These are phyloP conservation scores for Ambrosia trifida DNA, from an alignment of 129 eudicot species.

Conservation along the genomic window DNA sequence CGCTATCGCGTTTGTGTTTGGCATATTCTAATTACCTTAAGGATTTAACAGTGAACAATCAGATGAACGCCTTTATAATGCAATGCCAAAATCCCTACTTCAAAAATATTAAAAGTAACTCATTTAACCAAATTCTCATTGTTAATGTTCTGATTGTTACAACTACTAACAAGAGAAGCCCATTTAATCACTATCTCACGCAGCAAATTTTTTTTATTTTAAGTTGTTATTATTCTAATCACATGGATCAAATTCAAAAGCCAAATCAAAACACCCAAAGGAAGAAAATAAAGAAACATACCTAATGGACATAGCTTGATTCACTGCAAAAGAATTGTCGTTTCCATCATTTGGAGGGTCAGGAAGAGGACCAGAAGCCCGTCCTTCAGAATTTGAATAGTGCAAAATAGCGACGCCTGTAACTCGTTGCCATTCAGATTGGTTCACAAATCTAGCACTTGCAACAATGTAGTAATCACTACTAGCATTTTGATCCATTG, in stretches of 20 bases:
- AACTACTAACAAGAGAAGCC: neutral
- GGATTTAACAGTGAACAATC: neutral
- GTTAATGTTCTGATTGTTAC: neutral
- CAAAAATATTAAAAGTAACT: too few species aligned
- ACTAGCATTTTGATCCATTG: conserved; percentile 98
- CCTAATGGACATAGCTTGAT: conserved; percentile 94
- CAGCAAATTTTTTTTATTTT: neutral
- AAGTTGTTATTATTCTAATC: neutral
- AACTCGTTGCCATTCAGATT: conserved; percentile 79
- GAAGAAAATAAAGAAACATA: conserved; percentile 23
- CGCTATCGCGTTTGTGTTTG: neutral
- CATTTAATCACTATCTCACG: neutral
- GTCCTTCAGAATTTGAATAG: conserved; percentile 81
- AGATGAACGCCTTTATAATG: neutral
- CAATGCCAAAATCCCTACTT: neutral
- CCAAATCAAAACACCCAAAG: neutral
- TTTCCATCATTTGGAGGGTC: conserved; percentile 74
- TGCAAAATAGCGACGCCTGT: conserved; percentile 91
- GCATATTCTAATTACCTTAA: neutral
- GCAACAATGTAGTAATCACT: conserved; percentile 95
- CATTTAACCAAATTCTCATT: neutral
- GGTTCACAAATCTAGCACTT: conserved; percentile 90
- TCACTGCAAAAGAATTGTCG: conserved; percentile 69
- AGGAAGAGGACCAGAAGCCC: conserved; percentile 87
- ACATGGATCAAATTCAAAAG: neutral